phyloP scores from a whole-genome alignment of 345 rosid species.

The Brassica carinata region DNA sequence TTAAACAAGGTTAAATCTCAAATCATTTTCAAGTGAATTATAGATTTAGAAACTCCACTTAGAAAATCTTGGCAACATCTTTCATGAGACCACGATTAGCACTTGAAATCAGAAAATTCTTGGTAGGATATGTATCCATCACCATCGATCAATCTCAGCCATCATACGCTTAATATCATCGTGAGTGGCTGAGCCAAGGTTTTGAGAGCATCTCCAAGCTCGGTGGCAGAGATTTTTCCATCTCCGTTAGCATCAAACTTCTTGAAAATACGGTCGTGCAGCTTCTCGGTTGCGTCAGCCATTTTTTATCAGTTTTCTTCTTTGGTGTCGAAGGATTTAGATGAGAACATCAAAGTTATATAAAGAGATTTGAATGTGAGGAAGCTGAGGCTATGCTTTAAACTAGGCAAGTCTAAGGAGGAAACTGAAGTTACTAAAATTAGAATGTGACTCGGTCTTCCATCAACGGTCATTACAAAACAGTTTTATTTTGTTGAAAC shows the following conservation, averaged over 20 bases:
- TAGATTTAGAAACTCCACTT: not conserved
- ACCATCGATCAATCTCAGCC: constrained; percentile 85
- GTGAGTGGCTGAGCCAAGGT: constrained; percentile 57
- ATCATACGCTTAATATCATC: constrained; percentile 82
- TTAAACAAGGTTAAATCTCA: constrained; percentile 13
- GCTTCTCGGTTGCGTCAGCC: constrained; percentile 63
- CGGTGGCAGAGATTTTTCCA: constrained; percentile 72
- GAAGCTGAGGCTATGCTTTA: constrained; percentile 41
- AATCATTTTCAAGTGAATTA: not conserved
- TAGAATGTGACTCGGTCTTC: constrained; percentile 34
- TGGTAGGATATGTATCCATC: constrained; percentile 79
- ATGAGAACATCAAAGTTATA: constrained; percentile 13
- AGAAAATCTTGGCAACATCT: constrained; percentile 86
- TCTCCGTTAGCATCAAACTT: constrained; percentile 80
- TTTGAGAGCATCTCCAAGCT: constrained; percentile 77
- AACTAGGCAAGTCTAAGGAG: constrained; percentile 21
- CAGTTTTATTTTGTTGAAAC: not conserved
- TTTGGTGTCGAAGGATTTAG: not conserved
- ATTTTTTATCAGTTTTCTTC: constrained; percentile 30
- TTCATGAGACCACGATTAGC: constrained; percentile 81
- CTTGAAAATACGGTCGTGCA: constrained; percentile 72
- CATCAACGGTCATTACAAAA: not conserved
- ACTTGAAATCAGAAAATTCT: constrained; percentile 67
- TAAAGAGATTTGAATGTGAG: constrained; percentile 23
- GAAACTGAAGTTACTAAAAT: constrained; percentile 28